These are phyloP conservation scores for Glaciozyma martinii DNA, from an alignment of 768 basidiomycete genomes.

Conservation along the genomic window DNA sequence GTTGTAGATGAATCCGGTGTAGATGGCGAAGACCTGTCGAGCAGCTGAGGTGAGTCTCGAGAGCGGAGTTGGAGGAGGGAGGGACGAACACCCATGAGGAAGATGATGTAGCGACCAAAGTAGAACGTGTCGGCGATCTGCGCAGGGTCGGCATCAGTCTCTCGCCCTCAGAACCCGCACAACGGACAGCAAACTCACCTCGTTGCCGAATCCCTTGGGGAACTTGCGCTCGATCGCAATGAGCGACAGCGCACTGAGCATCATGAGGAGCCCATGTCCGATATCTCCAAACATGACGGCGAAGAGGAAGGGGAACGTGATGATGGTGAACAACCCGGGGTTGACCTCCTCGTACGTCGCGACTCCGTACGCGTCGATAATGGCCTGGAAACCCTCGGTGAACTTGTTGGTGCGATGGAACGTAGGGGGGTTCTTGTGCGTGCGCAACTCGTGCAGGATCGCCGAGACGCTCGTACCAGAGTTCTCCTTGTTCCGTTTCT, in stretches of 20 bases:
- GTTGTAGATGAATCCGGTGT: conserved; percentile 96
- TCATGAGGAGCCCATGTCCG: conserved; percentile 82
- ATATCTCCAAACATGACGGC: conserved; percentile 99
- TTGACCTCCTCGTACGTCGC: conserved; percentile 94
- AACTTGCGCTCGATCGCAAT: conserved; percentile 75
- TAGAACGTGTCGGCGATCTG: conserved; percentile 83
- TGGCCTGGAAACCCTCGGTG: conserved; percentile 90
- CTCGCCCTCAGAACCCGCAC: not conserved
- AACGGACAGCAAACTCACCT: conserved; percentile 13
- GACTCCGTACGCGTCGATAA: conserved; percentile 96
- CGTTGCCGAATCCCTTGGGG: conserved; percentile 46
- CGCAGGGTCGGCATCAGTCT: not conserved
- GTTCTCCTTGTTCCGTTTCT: conserved; percentile 50
- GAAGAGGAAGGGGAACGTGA: conserved; percentile 75
- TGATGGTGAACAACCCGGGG: conserved; percentile 73
- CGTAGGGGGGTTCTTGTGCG: conserved; percentile 81
- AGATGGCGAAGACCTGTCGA: conserved; percentile 39
- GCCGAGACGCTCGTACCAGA: conserved; percentile 88
- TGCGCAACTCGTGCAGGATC: conserved; percentile 80
- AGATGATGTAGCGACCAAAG: conserved; percentile 95
- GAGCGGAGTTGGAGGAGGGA: not conserved
- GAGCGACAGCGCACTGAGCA: conserved; percentile 69
- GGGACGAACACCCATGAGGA: conserved; percentile 81
- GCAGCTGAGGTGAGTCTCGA: not conserved
- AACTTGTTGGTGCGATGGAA: conserved; percentile 92